Evolutionary conservation across 1,139 yeast species (phyloP), one percentile per base, ranked within the genome.

Genomic region (Geotrichum reessii): DNA sequence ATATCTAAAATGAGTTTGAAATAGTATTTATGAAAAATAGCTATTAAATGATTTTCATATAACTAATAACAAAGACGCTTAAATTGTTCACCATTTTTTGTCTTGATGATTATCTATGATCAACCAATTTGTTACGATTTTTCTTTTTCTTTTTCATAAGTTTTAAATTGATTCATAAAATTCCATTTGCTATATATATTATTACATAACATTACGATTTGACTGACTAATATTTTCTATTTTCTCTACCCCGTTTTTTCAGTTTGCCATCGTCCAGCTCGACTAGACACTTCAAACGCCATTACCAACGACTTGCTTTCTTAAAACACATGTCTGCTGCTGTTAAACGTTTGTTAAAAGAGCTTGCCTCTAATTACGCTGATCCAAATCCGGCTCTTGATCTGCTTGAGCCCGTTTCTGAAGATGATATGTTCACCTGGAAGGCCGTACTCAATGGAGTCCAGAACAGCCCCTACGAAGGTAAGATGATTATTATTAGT

Each of bases 371-470:
- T 1, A 66, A 74, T 11, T 69, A 70, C 61, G 72, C 72, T 58
- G 78, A 74, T 37, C 72, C 78, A 6, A 70, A 71, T 54, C 73
- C 76, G 1, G 72, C 73, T 3, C 63, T 72, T 25, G 65, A 61
- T 19, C 58, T 67, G 8, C 71, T 85, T 17, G 73, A 67, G 37
- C 89, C 89, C 0, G 67, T 70, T 5, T 73, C 75, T 22, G 80
- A 79, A 5, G 76, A 81, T 5, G 74, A 81, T 58, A 69, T 89
- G 28, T 77, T 74, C 62, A 64, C 67, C 22, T 89, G 96, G 96
- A 67, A 68, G 14, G 86, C 91, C 0, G 72, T 72, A 1, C 78
- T 88, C 14, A 70, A 74, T 53, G 90, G 91, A 21, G 88, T 87
- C 0, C 61, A 65, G 0, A 82, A 78, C 50, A 75, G 84, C 1